Conservation (phyloP, 169 alveolate genomes). For the Cryptosporidium ryanae region DNA sequence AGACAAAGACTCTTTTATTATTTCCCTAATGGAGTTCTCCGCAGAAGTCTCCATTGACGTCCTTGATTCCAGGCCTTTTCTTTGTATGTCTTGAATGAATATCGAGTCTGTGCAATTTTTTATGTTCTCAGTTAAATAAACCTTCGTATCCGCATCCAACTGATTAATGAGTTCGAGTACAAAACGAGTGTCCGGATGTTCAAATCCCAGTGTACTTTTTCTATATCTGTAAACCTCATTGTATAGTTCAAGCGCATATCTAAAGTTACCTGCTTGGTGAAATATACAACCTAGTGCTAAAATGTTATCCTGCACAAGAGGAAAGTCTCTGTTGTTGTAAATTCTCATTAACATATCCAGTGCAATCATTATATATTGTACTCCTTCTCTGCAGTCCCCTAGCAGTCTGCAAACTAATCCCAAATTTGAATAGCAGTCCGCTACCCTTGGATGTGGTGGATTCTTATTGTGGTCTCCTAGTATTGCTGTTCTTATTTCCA, state of each 20-base stretch:
- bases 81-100: slow-evolving; percentile 34
- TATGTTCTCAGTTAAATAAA: slow-evolving; percentile 51
- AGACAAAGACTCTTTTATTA: slow-evolving; percentile 10
- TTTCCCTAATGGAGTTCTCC: slow-evolving; percentile 27
- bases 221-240: slow-evolving; percentile 84
- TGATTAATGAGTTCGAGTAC: slow-evolving; percentile 40
- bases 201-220: slow-evolving; percentile 81
- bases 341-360: slow-evolving; percentile 88
- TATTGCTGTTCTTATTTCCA: slow-evolving; percentile 66
- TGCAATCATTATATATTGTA: slow-evolving; percentile 84
- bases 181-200: slow-evolving; percentile 81
- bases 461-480: slow-evolving; percentile 61
- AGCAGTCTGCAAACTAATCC: slow-evolving; percentile 83
- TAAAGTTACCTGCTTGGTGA: slow-evolving; percentile 85
- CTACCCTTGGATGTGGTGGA: slow-evolving; percentile 83
- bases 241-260: slow-evolving; percentile 83
- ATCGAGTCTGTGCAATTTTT: slow-evolving; percentile 42
- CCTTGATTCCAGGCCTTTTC: slow-evolving; percentile 7
- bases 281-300: slow-evolving; percentile 86
- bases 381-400: slow-evolving; percentile 84
- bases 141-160: slow-evolving; percentile 72
- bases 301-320: slow-evolving; percentile 83
- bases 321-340: slow-evolving; percentile 81
- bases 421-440: slow-evolving; percentile 85
- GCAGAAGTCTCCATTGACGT: slow-evolving; percentile 35